These are phyloP conservation scores for Smallanthus sonchifolius DNA, from an alignment of 129 eudicot species.

Conservation along the genomic window DNA sequence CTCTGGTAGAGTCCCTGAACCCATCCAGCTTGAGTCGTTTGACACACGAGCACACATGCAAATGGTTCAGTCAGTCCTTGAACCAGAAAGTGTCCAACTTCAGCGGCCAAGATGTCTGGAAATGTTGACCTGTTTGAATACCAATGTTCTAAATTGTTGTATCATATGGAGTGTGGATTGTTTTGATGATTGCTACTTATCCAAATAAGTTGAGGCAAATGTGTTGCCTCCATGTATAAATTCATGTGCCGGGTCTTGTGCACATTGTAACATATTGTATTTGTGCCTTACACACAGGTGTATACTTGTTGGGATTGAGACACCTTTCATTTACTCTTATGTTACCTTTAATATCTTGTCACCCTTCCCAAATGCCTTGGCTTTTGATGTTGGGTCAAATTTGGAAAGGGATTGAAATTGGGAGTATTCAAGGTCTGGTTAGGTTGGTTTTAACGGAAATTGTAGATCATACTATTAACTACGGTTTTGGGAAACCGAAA, in stretches of 20 bases:
- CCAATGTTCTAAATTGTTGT: slow-evolving; percentile 16
- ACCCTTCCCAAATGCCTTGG: not conserved
- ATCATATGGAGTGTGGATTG: slow-evolving; percentile 28
- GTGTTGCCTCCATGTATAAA: slow-evolving; percentile 26
- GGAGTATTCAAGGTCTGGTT: too few species aligned
- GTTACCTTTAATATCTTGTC: not conserved
- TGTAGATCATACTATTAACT: too few species aligned
- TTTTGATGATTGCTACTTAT: slow-evolving; percentile 22
- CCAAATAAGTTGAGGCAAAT: slow-evolving; percentile 21
- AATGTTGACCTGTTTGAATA: slow-evolving; percentile 6
- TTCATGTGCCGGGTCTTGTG: slow-evolving; percentile 18
- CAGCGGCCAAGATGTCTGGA: slow-evolving; percentile 6
- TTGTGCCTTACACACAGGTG: too few species aligned
- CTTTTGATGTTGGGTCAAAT: not conserved
- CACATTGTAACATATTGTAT: slow-evolving; percentile 42
- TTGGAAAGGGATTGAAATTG: not conserved
- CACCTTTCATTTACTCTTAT: not conserved
- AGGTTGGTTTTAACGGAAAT: too few species aligned
- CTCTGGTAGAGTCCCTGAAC: slow-evolving; percentile 61
- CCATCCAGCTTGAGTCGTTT: slow-evolving; percentile 45
- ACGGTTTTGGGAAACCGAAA: too few species aligned
- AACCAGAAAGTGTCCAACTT: slow-evolving; percentile 10
- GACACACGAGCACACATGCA: not conserved
- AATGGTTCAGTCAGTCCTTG: slow-evolving; percentile 4
- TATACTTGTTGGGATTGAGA: slow-evolving; percentile 19